Evolutionary conservation across 1,139 yeast genomes (phyloP).

Genomic region (Lodderomyces parapsilosis): DNA sequence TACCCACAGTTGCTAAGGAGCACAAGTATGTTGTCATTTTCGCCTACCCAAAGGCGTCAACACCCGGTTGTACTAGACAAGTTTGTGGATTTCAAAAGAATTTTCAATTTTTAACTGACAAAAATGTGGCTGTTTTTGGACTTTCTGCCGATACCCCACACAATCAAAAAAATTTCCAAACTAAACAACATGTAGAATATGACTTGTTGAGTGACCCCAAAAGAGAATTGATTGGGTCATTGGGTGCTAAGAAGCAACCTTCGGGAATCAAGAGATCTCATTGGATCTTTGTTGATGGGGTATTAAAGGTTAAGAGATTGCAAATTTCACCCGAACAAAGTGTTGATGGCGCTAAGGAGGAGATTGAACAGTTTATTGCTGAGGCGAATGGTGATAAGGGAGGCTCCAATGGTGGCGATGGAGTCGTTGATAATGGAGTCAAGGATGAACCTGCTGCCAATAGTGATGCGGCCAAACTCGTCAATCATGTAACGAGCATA

Average conservation of each 20-base stretch:
- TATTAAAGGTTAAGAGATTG: conserved; percentile 59
- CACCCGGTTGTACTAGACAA: conserved; percentile 95
- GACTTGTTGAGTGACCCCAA: conserved; percentile 76
- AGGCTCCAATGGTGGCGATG: neutral
- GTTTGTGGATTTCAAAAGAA: conserved; percentile 84
- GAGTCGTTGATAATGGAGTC: no score
- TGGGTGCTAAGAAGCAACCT: conserved; percentile 85
- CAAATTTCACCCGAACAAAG: conserved; percentile 81
- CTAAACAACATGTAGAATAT: conserved; percentile 70
- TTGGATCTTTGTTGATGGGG: conserved; percentile 83
- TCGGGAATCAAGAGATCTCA: conserved; percentile 83
- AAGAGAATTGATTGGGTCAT: conserved; percentile 60
- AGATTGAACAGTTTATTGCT: conserved; percentile 38
- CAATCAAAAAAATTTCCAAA: conserved; percentile 73
- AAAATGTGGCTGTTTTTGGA: conserved; percentile 59
- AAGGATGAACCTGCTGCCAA: neutral
- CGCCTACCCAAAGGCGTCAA: conserved; percentile 88
- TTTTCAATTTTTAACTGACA: conserved; percentile 50
- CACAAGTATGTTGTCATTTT: conserved; percentile 60
- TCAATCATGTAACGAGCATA: neutral
- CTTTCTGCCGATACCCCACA: conserved; percentile 72
- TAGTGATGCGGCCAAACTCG: neutral
- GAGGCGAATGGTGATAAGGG: conserved; percentile 9
- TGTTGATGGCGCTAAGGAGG: conserved; percentile 58
- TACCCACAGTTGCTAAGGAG: conserved; percentile 46